Evolutionary conservation across 495 filamentous ascomycete genomes (phyloP), one percentile per base, ranked within the genome.

Genomic region (Umbilicaria muhlenbergii): DNA sequence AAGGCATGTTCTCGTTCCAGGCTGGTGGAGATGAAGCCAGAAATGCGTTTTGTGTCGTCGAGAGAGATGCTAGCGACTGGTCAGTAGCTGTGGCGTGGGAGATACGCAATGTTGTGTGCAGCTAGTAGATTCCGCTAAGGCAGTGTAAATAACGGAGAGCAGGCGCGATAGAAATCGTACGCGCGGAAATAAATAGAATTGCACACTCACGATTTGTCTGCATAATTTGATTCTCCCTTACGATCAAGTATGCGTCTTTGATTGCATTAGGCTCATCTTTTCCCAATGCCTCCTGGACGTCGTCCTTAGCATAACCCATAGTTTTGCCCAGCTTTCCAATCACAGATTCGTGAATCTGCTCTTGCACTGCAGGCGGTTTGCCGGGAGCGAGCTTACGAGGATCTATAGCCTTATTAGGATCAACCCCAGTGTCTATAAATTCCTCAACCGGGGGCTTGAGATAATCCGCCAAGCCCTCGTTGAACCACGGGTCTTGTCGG

Each of bases 181-280:
- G 24, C 24, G 24, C 24, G 8, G 1, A 28, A 28, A 28, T 10
- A 6, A 10, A 8, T 8, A 1, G 8, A 28, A 28, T 3, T 28
- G 24, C 24, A 21, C 15, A 58, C 69, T 64, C 49, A 93, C 87
- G 87, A 60, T 86, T 93, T 31, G 77, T 80, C 55, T 86, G 83
- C 92, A 95, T 96, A 55, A 98, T 74, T 59, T 94, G 87, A 60
- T 98, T 96, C 63, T 98, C 91, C 39, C 88, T 76, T 28, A 96
- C 86, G 53, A 98, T 96, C 61, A 93, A 78, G 61, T 96, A 98
- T 12, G 91, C 91, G 68, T 98, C 91, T 59, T 98, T 98, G 65
- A 98, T 94, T 12, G 92, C 87, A 46, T 85, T 94, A 33, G 91
- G 89, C 55, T 98, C 91, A 38, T 93, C 77, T 43, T 83, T 83